Evolutionary conservation across 805 yeast species (phyloP).

Genomic region (Limtongia smithiae): DNA sequence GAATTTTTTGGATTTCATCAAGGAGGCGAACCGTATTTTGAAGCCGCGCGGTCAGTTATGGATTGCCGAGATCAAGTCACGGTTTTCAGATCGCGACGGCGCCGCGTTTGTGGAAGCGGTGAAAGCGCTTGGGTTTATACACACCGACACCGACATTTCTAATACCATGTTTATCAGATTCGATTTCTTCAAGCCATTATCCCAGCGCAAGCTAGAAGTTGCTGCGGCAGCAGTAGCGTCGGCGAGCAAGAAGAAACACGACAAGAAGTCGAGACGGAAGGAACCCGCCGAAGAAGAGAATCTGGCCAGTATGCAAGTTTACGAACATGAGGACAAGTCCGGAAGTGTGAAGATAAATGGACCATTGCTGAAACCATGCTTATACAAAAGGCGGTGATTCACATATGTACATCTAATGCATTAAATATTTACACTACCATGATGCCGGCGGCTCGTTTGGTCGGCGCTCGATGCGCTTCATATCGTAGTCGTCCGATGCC

Average conservation of each 20-base stretch:
- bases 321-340: conserved; percentile 54
- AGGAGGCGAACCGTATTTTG: conserved; percentile 82
- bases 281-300: conserved; percentile 20
- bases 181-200: conserved; percentile 79
- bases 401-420: not conserved
- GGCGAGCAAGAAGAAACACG: conserved; percentile 2
- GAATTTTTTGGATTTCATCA: conserved; percentile 83
- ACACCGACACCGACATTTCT: conserved; percentile 76
- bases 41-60: conserved; percentile 91
- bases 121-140: conserved; percentile 78
- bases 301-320: conserved; percentile 45
- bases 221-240: not conserved
- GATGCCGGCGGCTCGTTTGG: conserved; percentile 18
- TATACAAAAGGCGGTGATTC: conserved; percentile 75
- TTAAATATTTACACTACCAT: conserved; percentile 11
- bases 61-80: conserved; percentile 95
- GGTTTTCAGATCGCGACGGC: conserved; percentile 63
- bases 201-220: not conserved
- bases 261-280: conserved; percentile 37
- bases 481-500: conserved; percentile 20
- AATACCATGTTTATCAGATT: conserved; percentile 94
- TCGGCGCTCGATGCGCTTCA: conserved; percentile 21
- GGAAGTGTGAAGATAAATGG: conserved; percentile 61
- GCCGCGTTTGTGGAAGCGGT: conserved; percentile 71
- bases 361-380: conserved; percentile 93